Percentiles rank a stretch among this genome's conserved stretches.
phyloP scores from a whole-genome alignment of 495 filamentous ascomycete species.

The Trichoderma parareesei region DNA sequence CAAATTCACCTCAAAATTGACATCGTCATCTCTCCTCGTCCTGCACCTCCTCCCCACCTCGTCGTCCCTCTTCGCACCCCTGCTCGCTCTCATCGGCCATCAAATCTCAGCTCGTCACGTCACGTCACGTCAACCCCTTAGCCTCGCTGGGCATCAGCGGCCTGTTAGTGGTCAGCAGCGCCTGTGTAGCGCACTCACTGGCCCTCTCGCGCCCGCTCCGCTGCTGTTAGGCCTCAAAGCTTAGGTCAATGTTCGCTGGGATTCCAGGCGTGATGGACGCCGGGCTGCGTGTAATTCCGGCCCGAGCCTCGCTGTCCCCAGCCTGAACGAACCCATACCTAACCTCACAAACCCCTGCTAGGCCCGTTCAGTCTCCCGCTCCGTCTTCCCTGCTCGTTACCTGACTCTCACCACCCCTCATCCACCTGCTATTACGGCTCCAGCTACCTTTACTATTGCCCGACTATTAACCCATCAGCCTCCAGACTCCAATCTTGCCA shows the following conservation, averaged over 20 bases:
- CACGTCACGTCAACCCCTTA: neutral
- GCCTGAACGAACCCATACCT: neutral
- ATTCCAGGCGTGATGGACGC: too few relatives aligned
- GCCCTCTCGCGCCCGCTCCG: neutral
- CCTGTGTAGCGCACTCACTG: neutral
- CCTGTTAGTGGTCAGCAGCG: neutral
- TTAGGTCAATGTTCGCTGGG: too few relatives aligned
- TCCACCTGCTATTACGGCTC: neutral
- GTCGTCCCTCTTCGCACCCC: too few relatives aligned
- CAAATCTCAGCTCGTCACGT: neutral
- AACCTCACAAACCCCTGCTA: constrained; percentile 1
- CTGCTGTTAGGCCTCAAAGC: neutral
- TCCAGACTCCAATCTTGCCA: neutral
- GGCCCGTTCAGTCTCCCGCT: neutral
- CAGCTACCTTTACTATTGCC: neutral
- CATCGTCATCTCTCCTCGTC: too few relatives aligned
- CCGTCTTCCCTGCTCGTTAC: too few relatives aligned
- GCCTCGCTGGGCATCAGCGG: neutral
- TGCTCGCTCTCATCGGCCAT: too few relatives aligned
- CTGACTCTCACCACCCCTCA: constrained; percentile 5
- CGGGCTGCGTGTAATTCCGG: neutral
- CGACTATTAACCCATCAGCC: neutral
- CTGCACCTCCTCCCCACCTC: neutral
- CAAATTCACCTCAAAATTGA: too few relatives aligned
- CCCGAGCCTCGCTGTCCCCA: neutral